Conservation (phyloP, 2,329 filamentous ascomycete species). For the Sarocladiaceae sp. region DNA sequence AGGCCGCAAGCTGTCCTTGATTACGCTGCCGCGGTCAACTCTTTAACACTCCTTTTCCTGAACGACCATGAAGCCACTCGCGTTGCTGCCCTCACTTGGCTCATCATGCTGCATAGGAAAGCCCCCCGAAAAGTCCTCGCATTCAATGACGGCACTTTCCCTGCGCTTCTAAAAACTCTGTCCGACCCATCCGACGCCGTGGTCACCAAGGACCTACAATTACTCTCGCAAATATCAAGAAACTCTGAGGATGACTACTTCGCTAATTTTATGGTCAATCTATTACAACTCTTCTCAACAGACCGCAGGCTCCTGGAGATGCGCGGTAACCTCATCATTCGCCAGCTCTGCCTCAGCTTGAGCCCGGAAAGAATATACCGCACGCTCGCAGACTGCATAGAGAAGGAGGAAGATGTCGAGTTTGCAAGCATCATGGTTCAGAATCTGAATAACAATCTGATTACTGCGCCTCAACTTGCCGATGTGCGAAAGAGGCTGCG, state of each 20-base stretch:
- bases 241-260: constrained; percentile 98
- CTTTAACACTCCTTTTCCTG: constrained; percentile 86
- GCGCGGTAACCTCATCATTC: constrained; percentile 91
- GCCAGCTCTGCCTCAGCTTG: constrained; percentile 87
- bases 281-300: constrained; percentile 92
- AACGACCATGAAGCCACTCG: constrained; percentile 96
- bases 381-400: constrained; percentile 91
- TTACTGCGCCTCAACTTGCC: constrained; percentile 89
- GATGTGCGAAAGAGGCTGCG: constrained; percentile 86
- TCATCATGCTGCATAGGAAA: constrained; percentile 96
- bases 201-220: constrained; percentile 87
- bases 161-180: constrained; percentile 89
- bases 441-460: constrained; percentile 97
- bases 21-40: constrained; percentile 91
- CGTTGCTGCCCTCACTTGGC: constrained; percentile 89
- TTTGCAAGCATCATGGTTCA: constrained; percentile 99
- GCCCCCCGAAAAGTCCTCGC: constrained; percentile 89
- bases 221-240: constrained; percentile 91
- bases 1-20: constrained; percentile 71
- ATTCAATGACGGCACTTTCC: constrained; percentile 96
- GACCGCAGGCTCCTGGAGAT: constrained; percentile 88
- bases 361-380: constrained; percentile 95
- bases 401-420: constrained; percentile 96
- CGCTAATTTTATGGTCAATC: constrained; percentile 94
- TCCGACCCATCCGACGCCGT: constrained; percentile 95